Evolutionary conservation across 2,329 filamentous ascomycete species (phyloP).

Genomic region (Graphilbum fragrans): DNA sequence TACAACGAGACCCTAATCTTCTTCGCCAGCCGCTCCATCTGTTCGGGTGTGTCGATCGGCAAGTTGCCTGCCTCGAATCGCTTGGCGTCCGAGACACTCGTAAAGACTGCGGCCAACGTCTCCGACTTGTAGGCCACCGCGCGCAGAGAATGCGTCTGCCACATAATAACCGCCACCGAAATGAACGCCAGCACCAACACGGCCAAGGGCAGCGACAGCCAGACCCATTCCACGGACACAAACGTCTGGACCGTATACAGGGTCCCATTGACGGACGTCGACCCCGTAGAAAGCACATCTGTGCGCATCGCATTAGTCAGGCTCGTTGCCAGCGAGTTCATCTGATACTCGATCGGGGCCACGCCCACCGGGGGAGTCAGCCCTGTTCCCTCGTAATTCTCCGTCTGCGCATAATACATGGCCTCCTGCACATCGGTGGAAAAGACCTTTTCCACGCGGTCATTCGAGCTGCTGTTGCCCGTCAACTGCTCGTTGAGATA

Average conservation of each 20-base stretch:
- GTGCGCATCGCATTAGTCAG: constrained; percentile 1
- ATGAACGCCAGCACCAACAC: background rate
- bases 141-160: background rate
- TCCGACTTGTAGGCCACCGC: background rate
- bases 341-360: no score
- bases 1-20: no score
- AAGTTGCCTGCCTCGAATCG: no score
- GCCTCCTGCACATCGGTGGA: no score
- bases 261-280: background rate
- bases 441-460: no score
- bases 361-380: background rate
- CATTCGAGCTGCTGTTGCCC: no score
- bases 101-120: background rate
- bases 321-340: background rate
- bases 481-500: no score
- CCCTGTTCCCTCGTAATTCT: background rate
- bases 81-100: no score
- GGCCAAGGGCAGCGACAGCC: background rate
- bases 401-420: background rate
- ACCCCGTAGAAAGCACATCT: background rate
- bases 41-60: no score
- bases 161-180: background rate
- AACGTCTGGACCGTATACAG: background rate
- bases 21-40: no score
- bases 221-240: background rate